Evolutionary conservation across 75 land plant genomes (phyloP).

Genomic region (Pinus taeda): DNA sequence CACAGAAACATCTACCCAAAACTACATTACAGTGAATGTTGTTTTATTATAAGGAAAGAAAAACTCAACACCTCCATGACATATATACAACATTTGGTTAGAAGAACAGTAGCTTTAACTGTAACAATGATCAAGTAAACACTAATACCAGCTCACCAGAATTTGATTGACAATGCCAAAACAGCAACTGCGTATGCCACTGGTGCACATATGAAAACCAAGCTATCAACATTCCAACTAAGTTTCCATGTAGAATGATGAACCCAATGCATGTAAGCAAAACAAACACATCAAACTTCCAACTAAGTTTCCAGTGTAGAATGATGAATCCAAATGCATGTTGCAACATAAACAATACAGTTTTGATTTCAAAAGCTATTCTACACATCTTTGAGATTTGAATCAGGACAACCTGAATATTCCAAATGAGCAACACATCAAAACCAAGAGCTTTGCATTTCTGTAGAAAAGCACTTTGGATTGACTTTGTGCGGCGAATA

Average conservation of each 20-base stretch:
- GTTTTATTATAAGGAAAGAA: neutral
- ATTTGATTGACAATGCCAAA: slow-evolving; percentile 90
- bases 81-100: neutral
- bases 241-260: neutral
- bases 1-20: neutral
- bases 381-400: neutral
- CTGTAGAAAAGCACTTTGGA: slow-evolving; percentile 40
- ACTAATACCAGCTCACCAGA: slow-evolving; percentile 47
- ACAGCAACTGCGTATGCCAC: slow-evolving; percentile 79
- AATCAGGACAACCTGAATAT: slow-evolving; percentile 67
- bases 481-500: slow-evolving; percentile 80
- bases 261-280: neutral
- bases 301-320: neutral
- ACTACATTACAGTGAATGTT: neutral
- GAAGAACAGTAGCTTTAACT: neutral
- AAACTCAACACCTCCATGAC: neutral
- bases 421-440: slow-evolving; percentile 59
- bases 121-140: neutral
- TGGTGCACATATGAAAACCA: slow-evolving; percentile 32
- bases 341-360: neutral
- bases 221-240: neutral
- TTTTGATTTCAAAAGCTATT: neutral
- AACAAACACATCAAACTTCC: neutral
- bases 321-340: neutral
- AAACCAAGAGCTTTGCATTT: slow-evolving; percentile 51